Base-by-base conservation (phyloP, 225 moss, liverwort and hornwort species). In the Bryoerythrophyllum caledonicum region DNA sequence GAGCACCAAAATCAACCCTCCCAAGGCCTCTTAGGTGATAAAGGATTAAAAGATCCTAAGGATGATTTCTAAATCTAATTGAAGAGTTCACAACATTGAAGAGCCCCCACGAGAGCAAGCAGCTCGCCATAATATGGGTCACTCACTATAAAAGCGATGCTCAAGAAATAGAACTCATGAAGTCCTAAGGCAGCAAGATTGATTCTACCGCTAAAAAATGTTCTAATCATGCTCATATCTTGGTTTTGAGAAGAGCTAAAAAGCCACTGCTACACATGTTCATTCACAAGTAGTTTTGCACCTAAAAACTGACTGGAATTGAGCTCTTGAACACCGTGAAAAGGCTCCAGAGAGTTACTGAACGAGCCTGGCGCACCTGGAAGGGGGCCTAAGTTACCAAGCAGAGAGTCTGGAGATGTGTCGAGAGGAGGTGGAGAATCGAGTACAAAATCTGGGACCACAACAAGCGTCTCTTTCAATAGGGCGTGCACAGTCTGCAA, bases 391-490 rank as follows among this genome's bases (percentile, higher is more conserved):
- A 85, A 38, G 74, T 79, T 56, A 72, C 75, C 61, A 74, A 90
- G 69, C 15, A 83, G 62, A 48, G 66, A 32, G 20, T 63, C 65
- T 8, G 63, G 10, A 20, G 81, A 69, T 20, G 44, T 23, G 51
- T 76, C 73, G 1, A 79, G 58, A 43, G 74, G 71, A 38, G 87
- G 89, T 25, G 72, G 70, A 46, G 85, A 77, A 77, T 90, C 85
- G 24, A 90, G 85, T 4, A 87, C 87, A 70, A 49, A 81, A 79
- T 83, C 77, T 65, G 90, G 90, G 58, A 90, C 67, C 16, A 79
- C 85, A 68, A 58, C 35, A 24, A 90, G 76, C 32, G 90, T 90
- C 41, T 82, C 81, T 54, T 81, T 78, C 32, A 90, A 40, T 40
- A 90, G 81, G 15, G 59, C 76, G 52, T 72, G 54, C 34, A 83